Evolutionary conservation across 495 filamentous ascomycete genomes (phyloP), one percentile per base, ranked within the genome.

Genomic region (Mycothermus thermophilus): DNA sequence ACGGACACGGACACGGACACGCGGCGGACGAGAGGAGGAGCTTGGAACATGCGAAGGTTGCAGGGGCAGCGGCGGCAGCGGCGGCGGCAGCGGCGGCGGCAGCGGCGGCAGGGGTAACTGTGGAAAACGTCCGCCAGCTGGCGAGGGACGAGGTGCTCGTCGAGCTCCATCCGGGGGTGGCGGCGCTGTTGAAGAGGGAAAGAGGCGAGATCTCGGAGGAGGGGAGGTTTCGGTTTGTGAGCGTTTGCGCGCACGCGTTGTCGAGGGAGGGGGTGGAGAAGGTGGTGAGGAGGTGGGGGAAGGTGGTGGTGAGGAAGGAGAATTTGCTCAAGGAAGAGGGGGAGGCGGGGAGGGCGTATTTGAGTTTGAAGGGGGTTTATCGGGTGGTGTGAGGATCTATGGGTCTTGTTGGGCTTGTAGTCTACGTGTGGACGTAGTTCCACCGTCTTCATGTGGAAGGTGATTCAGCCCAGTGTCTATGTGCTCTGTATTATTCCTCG

Each of bases 121-220:
- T 37, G 7, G 34, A 27, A 4, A 34, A 37, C 11, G 34, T 42
- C 30, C 26, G 30, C 32, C 37, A 36, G 36, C 27, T 52, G 37
- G 26, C 31, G 31, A 26, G 42, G 21, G 47, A 44, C 14, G 32
- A 51, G 38, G 42, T 46, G 32, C 43, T 55, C 7, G 34, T 42
- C 7, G 40, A 42, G 19, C 22, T 42, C 4, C 30, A 42, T 14
- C 40, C 40, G 10, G 42, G 46, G 3, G 12, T 49, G 25, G 42
- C 42, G 12, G 24, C 41, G 15, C 34, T 49, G 8, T 16, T 46
- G 17, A 27, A 29, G 17, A 23, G 27, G 11, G 30, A 35, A 24
- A 7, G 20, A 15, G 37, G 35, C 11, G 29, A 33, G n/a, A n/a
- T n/a, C n/a, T 16, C 22, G 8, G 43, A 42, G 5, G 24, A 46